phyloP scores from a whole-genome alignment of 495 filamentous ascomycete species.

The Parathielavia hyrcaniae region DNA sequence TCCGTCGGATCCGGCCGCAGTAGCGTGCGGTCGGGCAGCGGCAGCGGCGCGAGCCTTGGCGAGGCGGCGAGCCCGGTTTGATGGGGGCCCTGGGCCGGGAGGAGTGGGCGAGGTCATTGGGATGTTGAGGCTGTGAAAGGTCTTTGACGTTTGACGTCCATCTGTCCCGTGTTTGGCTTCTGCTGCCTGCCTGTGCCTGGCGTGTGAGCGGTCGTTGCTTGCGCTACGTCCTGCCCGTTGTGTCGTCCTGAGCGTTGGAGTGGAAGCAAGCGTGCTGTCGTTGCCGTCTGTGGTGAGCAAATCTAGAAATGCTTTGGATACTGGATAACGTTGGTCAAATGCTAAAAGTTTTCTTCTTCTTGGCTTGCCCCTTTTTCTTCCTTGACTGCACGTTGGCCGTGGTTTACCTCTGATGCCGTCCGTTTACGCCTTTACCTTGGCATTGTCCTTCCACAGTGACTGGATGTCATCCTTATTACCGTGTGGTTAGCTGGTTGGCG shows the following conservation, averaged over 20 bases:
- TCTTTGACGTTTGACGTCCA: not conserved
- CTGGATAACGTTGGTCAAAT: constrained; percentile 16
- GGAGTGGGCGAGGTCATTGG: not conserved
- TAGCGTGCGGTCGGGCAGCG: constrained; percentile 35
- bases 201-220: not conserved
- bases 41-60: constrained; percentile 29
- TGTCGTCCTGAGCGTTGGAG: not conserved
- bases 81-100: constrained; percentile 1
- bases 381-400: not conserved
- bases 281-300: not conserved
- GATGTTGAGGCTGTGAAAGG: not conserved
- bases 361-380: constrained; percentile 1
- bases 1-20: constrained; percentile 29
- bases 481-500: no score
- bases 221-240: not conserved
- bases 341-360: constrained; percentile 13
- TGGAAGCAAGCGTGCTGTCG: not conserved
- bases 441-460: no score
- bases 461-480: no score
- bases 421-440: not conserved
- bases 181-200: not conserved
- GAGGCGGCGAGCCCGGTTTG: constrained; percentile 31
- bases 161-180: not conserved
- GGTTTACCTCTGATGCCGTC: not conserved
- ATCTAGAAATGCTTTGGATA: constrained; percentile 14